Percentiles rank a stretch among this genome's conserved stretches.
These are phyloP conservation scores for Triticum turgidum DNA, from an alignment of 176 grass and related monocot species.

Conservation along the genomic window DNA sequence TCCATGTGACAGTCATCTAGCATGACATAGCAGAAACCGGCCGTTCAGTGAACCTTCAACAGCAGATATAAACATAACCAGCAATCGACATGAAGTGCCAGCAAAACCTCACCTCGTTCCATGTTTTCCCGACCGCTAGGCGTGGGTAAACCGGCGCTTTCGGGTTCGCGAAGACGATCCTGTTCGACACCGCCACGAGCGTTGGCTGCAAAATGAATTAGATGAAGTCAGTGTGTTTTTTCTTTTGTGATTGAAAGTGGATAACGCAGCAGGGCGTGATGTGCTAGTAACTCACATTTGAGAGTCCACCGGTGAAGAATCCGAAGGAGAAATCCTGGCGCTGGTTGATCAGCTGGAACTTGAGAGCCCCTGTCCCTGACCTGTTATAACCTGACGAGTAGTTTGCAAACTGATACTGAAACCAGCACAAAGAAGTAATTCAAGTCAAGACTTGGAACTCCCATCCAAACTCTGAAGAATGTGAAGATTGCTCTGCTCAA, in stretches of 20 bases:
- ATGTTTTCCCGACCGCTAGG: constrained; percentile 66
- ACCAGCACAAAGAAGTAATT: not conserved
- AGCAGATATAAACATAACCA: not conserved
- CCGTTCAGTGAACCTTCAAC: not conserved
- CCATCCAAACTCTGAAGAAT: not conserved
- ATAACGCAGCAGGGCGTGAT: not conserved
- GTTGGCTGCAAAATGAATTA: constrained; percentile 51
- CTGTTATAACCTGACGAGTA: constrained; percentile 49
- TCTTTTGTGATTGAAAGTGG: not conserved
- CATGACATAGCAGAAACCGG: not conserved
- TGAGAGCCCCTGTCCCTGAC: constrained; percentile 48
- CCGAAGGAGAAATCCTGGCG: constrained; percentile 74
- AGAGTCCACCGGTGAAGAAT: constrained; percentile 73
- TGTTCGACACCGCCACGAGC: constrained; percentile 73
- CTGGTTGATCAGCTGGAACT: constrained; percentile 82
- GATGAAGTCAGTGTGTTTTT: not conserved
- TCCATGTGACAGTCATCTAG: constrained; percentile 98
- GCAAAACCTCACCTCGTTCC: constrained; percentile 63
- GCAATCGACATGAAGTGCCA: not conserved
- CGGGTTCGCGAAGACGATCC: constrained; percentile 68
- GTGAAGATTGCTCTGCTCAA: not conserved
- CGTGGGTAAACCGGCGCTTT: constrained; percentile 89
- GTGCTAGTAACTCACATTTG: constrained; percentile 45
- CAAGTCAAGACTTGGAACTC: not conserved
- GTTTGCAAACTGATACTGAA: constrained; percentile 78